phyloP scores from a whole-genome alignment of 2,329 filamentous ascomycete species.

The Aspergillus sp. region DNA sequence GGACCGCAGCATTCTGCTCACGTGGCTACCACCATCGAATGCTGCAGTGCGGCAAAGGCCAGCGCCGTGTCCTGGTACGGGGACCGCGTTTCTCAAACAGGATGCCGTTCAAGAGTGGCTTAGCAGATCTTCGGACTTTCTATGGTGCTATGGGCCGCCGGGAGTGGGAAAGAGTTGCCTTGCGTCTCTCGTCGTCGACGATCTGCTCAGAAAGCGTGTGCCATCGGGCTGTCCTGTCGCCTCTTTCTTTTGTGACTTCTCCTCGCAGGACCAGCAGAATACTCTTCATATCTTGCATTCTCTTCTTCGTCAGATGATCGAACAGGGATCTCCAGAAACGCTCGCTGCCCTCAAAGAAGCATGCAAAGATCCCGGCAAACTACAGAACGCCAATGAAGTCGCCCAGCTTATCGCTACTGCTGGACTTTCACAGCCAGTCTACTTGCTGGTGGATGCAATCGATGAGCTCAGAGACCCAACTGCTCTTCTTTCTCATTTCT shows the following conservation, averaged over 20 bases:
- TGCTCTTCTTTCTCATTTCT: background rate
- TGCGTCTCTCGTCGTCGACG: background rate
- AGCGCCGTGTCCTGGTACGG: conserved; percentile 10
- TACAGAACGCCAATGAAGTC: background rate
- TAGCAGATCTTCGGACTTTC: background rate
- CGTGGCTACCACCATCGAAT: background rate
- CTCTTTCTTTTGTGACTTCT: conserved; percentile 17
- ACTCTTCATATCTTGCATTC: background rate
- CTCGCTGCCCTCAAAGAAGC: background rate
- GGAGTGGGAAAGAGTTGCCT: conserved; percentile 12
- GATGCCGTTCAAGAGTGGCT: conserved; percentile 1
- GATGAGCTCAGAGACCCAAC: conserved; percentile 4
- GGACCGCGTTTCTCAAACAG: conserved; percentile 1
- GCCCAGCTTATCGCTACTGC: background rate
- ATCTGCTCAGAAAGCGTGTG: background rate
- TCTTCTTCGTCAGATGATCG: background rate
- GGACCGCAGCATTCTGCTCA: background rate
- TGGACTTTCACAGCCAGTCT: background rate
- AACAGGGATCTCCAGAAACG: background rate
- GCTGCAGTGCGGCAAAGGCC: background rate
- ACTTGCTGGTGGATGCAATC: conserved; percentile 4
- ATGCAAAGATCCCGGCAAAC: background rate
- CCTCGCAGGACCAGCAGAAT: conserved; percentile 9
- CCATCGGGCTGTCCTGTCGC: background rate
- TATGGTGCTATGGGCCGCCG: conserved; percentile 16